Evolutionary conservation across 73 alveolate genomes (phyloP).

Genomic region (Diophrys appendiculata): DNA sequence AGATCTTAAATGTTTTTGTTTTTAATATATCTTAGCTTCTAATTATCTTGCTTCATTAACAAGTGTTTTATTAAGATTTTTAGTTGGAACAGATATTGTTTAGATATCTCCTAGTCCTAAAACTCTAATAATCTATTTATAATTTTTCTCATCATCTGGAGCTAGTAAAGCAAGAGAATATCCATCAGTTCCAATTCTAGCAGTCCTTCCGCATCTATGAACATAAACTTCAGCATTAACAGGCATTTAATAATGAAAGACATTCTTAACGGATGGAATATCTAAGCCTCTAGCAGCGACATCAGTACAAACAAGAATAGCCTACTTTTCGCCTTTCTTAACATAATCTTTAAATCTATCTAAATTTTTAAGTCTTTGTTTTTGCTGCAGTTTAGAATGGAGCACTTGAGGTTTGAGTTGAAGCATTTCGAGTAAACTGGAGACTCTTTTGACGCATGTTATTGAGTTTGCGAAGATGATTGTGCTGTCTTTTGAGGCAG

Average conservation of each 20-base stretch:
- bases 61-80: conserved; percentile 8
- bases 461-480: conserved; percentile 94
- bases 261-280: conserved; percentile 89
- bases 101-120: conserved; percentile 16
- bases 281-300: conserved; percentile 98
- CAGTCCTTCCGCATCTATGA: conserved; percentile 99
- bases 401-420: conserved; percentile 58
- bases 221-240: conserved; percentile 90
- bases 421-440: conserved; percentile 66
- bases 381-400: conserved; percentile 92
- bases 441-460: conserved; percentile 86
- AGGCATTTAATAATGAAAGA: conserved; percentile 94
- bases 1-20: conserved; percentile 20
- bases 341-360: conserved; percentile 80
- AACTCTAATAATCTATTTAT: conserved; percentile 41
- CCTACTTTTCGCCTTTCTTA: conserved; percentile 29
- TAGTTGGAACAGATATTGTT: conserved; percentile 5
- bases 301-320: conserved; percentile 95
- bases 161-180: conserved; percentile 81
- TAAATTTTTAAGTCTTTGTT: conserved; percentile 85
- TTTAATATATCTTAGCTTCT: conserved; percentile 24
- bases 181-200: conserved; percentile 93
- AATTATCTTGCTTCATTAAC: conserved; percentile 39
- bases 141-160: conserved; percentile 83
- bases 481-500: conserved; percentile 55